Evolutionary conservation across 2,329 filamentous ascomycete species (phyloP).

Genomic region (Xylariaceae sp.): DNA sequence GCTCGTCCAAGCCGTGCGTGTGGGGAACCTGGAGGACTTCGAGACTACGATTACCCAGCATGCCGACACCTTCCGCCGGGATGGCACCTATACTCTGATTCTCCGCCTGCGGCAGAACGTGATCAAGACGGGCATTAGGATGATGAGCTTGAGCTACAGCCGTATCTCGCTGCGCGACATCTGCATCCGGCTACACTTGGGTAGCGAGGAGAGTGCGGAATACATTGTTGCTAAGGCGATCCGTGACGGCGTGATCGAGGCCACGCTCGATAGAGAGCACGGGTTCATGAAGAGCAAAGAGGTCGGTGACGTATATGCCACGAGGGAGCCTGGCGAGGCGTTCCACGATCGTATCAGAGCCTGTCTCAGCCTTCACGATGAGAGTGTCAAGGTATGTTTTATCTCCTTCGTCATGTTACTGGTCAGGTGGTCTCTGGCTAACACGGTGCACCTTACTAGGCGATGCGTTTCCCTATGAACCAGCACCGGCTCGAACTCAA

Average conservation of each 20-base stretch:
- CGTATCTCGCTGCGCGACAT: slow-evolving; percentile 96
- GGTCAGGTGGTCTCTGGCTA: slow-evolving; percentile 24
- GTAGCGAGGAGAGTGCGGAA: slow-evolving; percentile 94
- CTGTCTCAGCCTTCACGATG: slow-evolving; percentile 86
- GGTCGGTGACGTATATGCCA: slow-evolving; percentile 91
- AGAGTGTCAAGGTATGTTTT: slow-evolving; percentile 83
- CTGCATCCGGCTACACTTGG: slow-evolving; percentile 87
- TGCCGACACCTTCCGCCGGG: slow-evolving; percentile 79
- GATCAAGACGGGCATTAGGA: slow-evolving; percentile 97
- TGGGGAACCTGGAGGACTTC: slow-evolving; percentile 94
- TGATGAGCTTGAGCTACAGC: slow-evolving; percentile 98
- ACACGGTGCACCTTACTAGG: slow-evolving; percentile 44
- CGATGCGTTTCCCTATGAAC: slow-evolving; percentile 99
- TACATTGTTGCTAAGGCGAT: slow-evolving; percentile 99
- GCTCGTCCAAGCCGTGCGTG: slow-evolving; percentile 88
- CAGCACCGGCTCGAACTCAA: slow-evolving; percentile 95
- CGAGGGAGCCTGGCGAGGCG: slow-evolving; percentile 88
- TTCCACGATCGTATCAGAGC: slow-evolving; percentile 96
- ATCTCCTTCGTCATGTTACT: neutral
- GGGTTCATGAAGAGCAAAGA: slow-evolving; percentile 99
- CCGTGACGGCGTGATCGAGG: slow-evolving; percentile 93
- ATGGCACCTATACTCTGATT: slow-evolving; percentile 93
- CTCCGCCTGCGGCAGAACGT: slow-evolving; percentile 95
- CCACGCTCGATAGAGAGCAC: slow-evolving; percentile 84
- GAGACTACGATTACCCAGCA: slow-evolving; percentile 78